Percentiles rank a stretch among this genome's conserved stretches.
phyloP scores from a whole-genome alignment of 2,329 filamentous ascomycete genomes.

The Blumeriella jaapii region DNA sequence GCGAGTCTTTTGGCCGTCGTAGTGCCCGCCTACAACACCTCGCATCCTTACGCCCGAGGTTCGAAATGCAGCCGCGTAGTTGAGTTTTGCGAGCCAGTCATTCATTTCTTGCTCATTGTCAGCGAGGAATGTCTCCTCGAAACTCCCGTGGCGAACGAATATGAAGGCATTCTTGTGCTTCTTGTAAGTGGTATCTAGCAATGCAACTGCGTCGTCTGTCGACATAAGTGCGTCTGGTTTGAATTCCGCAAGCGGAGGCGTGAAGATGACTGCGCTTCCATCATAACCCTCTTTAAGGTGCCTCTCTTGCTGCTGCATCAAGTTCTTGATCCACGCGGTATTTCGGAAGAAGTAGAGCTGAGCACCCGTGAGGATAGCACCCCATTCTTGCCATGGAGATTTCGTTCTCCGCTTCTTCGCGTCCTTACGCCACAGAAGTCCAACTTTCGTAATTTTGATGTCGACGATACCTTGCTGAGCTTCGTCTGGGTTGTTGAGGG shows the following conservation, averaged over 20 bases:
- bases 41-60: slow-evolving; percentile 86
- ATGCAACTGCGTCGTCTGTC: slow-evolving; percentile 81
- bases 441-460: slow-evolving; percentile 95
- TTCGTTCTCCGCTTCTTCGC: slow-evolving; percentile 85
- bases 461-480: slow-evolving; percentile 89
- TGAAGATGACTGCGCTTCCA: slow-evolving; percentile 73
- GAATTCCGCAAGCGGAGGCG: slow-evolving; percentile 79
- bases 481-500: slow-evolving; percentile 72
- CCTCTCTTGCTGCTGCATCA: slow-evolving; percentile 79
- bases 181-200: slow-evolving; percentile 78
- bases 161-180: slow-evolving; percentile 94
- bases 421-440: slow-evolving; percentile 88
- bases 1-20: slow-evolving; percentile 68
- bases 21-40: slow-evolving; percentile 72
- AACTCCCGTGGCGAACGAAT: slow-evolving; percentile 73
- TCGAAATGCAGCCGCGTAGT: slow-evolving; percentile 89
- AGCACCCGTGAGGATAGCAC: slow-evolving; percentile 88
- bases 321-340: slow-evolving; percentile 77
- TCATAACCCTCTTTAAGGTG: slow-evolving; percentile 70
- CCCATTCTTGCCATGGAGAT: slow-evolving; percentile 98
- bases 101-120: slow-evolving; percentile 88
- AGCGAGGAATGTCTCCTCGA: slow-evolving; percentile 84
- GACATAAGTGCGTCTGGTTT: slow-evolving; percentile 92
- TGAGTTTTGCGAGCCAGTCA: slow-evolving; percentile 92
- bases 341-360: slow-evolving; percentile 96